Evolutionary conservation across 2,329 filamentous ascomycete genomes (phyloP).

Genomic region (Ampelomyces quisqualis): DNA sequence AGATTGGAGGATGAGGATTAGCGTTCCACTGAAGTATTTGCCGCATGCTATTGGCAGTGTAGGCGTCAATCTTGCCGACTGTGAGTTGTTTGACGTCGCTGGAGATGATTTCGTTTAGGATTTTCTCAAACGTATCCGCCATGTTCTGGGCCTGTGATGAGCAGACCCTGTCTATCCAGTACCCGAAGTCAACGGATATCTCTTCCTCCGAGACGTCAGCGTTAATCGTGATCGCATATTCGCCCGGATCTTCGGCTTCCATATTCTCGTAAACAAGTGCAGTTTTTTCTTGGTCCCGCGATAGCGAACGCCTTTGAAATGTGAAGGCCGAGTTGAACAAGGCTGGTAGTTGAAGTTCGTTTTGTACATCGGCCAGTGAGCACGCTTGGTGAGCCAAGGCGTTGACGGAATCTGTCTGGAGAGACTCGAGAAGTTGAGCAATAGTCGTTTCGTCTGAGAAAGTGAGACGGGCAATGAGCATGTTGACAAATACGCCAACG

Average conservation of each 20-base stretch:
- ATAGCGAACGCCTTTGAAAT: slow-evolving; percentile 33
- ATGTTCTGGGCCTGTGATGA: slow-evolving; percentile 32
- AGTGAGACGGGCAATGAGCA: slow-evolving; percentile 54
- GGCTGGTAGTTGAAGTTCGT: slow-evolving; percentile 36
- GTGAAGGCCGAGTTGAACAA: slow-evolving; percentile 44
- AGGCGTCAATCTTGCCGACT: slow-evolving; percentile 28
- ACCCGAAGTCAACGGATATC: slow-evolving; percentile 35
- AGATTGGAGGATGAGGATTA: slow-evolving; percentile 26
- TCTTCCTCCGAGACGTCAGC: slow-evolving; percentile 34
- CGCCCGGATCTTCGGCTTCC: slow-evolving; percentile 40
- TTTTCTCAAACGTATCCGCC: slow-evolving; percentile 34
- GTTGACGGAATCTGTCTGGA: slow-evolving; percentile 51
- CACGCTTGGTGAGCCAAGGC: slow-evolving; percentile 54
- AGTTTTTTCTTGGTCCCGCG: slow-evolving; percentile 26
- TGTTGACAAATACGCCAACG: slow-evolving; percentile 57
- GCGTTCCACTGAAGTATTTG: slow-evolving; percentile 36
- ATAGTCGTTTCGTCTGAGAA: slow-evolving; percentile 42
- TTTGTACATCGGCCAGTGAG: slow-evolving; percentile 46
- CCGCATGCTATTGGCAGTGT: slow-evolving; percentile 21
- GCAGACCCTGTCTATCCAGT: slow-evolving; percentile 34
- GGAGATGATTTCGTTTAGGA: slow-evolving; percentile 22
- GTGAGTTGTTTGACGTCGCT: slow-evolving; percentile 18
- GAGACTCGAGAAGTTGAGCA: slow-evolving; percentile 44
- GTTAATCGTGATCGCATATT: slow-evolving; percentile 40
- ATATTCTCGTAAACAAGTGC: slow-evolving; percentile 36